Evolutionary conservation across 352 stramenopile species (phyloP).

Genomic region (Pythium folliculosum): DNA sequence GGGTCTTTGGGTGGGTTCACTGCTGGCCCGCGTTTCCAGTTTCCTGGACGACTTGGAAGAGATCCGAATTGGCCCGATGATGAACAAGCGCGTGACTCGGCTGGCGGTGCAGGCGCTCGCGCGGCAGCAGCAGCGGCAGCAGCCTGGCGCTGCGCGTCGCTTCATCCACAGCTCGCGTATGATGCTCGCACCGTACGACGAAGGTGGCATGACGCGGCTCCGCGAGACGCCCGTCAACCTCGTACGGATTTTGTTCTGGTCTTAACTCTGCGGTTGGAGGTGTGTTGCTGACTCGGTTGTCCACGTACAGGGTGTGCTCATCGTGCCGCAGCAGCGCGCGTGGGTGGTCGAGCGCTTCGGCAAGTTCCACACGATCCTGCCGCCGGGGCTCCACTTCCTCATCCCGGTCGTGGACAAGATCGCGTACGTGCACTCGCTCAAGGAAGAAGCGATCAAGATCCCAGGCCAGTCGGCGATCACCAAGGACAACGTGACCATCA

Average conservation of each 20-base stretch:
- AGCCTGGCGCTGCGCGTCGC: constrained; percentile 7
- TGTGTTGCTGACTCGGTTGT: background rate
- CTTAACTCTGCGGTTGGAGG: background rate
- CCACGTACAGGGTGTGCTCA: constrained; percentile 63
- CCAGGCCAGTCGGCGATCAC: constrained; percentile 90
- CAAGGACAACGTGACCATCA: constrained; percentile 92
- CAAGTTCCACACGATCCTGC: constrained; percentile 88
- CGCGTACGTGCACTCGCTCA: constrained; percentile 91
- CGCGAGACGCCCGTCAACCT: constrained; percentile 32
- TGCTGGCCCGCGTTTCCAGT: constrained; percentile 6
- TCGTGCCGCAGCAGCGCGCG: constrained; percentile 87
- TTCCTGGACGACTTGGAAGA: background rate
- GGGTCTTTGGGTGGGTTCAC: constrained; percentile 14
- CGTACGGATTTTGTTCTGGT: constrained; percentile 7
- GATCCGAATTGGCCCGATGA: constrained; percentile 22
- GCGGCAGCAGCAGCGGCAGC: constrained; percentile 8
- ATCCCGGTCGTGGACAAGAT: constrained; percentile 91
- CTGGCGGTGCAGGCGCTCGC: constrained; percentile 19
- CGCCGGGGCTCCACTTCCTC: constrained; percentile 87
- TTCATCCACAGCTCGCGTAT: constrained; percentile 29
- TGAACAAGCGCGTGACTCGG: constrained; percentile 20
- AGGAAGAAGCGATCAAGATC: constrained; percentile 92
- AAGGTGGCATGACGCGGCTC: constrained; percentile 22
- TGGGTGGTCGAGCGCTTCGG: constrained; percentile 92
- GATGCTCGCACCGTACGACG: constrained; percentile 26